These are phyloP conservation scores for Cystobasidiopsis lactophilus DNA, from an alignment of 768 basidiomycete genomes.

Conservation along the genomic window DNA sequence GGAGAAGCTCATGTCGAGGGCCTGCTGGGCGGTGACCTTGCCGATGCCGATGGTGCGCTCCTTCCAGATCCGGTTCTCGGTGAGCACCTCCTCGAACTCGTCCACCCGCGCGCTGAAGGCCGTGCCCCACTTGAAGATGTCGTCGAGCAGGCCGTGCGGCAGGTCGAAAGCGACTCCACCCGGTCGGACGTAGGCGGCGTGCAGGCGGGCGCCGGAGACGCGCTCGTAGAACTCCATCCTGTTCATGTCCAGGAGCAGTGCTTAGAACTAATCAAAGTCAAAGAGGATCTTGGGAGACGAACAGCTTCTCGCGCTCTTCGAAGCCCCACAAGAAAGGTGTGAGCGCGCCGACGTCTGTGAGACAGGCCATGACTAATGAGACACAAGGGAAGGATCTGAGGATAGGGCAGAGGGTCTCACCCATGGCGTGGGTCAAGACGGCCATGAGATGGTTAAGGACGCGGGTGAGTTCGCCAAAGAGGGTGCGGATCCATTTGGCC, in stretches of 20 bases:
- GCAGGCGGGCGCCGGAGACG: constrained; percentile 88
- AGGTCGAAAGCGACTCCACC: constrained; percentile 96
- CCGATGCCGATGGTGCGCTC: constrained; percentile 77
- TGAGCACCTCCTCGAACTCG: constrained; percentile 94
- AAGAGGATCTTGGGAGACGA: not conserved
- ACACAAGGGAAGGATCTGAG: not conserved
- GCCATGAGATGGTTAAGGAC: constrained; percentile 97
- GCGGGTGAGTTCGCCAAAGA: constrained; percentile 93
- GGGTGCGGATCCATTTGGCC: constrained; percentile 90
- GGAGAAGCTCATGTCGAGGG: constrained; percentile 75
- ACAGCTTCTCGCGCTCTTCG: constrained; percentile 93
- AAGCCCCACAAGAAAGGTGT: constrained; percentile 99
- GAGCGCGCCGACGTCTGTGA: constrained; percentile 73
- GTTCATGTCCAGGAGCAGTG: not conserved
- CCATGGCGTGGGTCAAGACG: constrained; percentile 63
- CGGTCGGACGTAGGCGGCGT: constrained; percentile 91
- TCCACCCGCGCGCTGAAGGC: constrained; percentile 78
- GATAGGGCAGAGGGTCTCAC: constrained; percentile 1
- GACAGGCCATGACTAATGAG: not conserved
- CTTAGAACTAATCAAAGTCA: not conserved
- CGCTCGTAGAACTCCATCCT: constrained; percentile 98
- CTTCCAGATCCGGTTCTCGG: constrained; percentile 97
- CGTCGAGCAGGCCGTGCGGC: constrained; percentile 92
- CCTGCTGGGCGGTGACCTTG: constrained; percentile 72
- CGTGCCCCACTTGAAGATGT: constrained; percentile 94